Evolutionary conservation across 805 yeast genomes (phyloP), one percentile per base, ranked within the genome.

Genomic region (Kazachstania psychrophila): DNA sequence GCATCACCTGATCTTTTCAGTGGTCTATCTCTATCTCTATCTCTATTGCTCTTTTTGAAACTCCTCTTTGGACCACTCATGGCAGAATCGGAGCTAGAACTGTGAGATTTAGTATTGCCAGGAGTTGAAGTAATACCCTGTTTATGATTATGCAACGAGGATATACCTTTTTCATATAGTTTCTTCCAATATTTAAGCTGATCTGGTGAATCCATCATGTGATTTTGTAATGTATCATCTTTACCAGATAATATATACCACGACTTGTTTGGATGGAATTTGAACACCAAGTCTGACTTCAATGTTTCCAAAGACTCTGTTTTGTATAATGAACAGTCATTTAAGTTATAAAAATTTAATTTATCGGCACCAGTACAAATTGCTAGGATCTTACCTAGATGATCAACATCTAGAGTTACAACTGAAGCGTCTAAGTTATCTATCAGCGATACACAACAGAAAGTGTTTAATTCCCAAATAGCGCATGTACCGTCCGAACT

Each of bases 401-500:
- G 37, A 31, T 53, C 49, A 4, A 55, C 16, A 36, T 53, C 58
- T 20, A 56, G 12, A 3, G 48, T 37, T 6, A 34, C 32, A 6
- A 54, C 45, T 1, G 49, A 29, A 18, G 47, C 42, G 33, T 46
- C 41, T 3, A 47, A 22, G 20, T 50, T 50, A 20, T 37, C 40
- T 12, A 54, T 41, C 3, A 40, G 31, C 9, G 18, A n/a, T 7
- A 24, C 29, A 19, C 53, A 48, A 24, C 48, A 39, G 37, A 56
- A 37, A 2, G 43, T 36, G 5, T 15, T 12, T 10, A 47, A 14
- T 18, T 46, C 45, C 61, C 61, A 56, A 10, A 48, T 25, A 4
- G 44, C 40, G 14, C 54, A 49, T 10, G 46, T 41, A 7, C 60
- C 58, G 40, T 55, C 60, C 7, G 39, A 33, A 14, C 78, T 63